A percentile compares a stretch with the other conserved stretches of the same genome.
Evolutionary conservation across 1,284 basidiomycete genomes (phyloP).

Genomic region (Trichosporon inkin): DNA sequence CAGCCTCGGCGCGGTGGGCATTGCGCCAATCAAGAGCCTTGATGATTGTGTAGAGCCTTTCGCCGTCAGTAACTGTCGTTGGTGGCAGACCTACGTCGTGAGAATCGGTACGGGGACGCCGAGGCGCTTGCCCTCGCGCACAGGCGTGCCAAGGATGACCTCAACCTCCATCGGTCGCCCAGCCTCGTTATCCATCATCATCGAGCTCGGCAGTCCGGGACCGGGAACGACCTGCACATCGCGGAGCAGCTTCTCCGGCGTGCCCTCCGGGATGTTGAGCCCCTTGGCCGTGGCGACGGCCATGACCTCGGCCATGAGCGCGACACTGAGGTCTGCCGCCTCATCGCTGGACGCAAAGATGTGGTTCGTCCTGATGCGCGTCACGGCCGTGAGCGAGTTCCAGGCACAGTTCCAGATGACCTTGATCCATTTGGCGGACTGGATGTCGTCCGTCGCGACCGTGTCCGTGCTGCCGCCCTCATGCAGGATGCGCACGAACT

Average conservation of each 20-base stretch:
- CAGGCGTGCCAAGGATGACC: slow-evolving; percentile 50
- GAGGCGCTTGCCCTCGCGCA: slow-evolving; percentile 47
- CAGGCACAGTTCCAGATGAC: slow-evolving; percentile 49
- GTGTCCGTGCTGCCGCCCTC: slow-evolving; percentile 47
- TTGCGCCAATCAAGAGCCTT: slow-evolving; percentile 48
- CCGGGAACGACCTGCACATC: slow-evolving; percentile 40
- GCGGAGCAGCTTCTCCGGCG: slow-evolving; percentile 42
- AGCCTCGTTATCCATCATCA: slow-evolving; percentile 47
- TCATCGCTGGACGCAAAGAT: slow-evolving; percentile 41
- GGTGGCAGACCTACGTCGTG: slow-evolving; percentile 35
- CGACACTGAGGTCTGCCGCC: slow-evolving; percentile 37
- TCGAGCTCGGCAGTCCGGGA: slow-evolving; percentile 43
- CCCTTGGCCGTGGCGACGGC: slow-evolving; percentile 50
- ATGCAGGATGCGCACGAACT: slow-evolving; percentile 41
- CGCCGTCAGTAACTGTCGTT: slow-evolving; percentile 10
- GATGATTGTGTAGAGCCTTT: slow-evolving; percentile 43
- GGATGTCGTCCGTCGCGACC: slow-evolving; percentile 50
- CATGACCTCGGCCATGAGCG: slow-evolving; percentile 47
- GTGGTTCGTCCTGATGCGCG: slow-evolving; percentile 43
- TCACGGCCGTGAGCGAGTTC: slow-evolving; percentile 47
- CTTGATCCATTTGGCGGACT: slow-evolving; percentile 54
- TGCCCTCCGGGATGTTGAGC: slow-evolving; percentile 43
- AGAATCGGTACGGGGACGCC: slow-evolving; percentile 47
- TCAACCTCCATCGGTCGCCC: slow-evolving; percentile 41
- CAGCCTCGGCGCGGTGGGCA: slow-evolving; percentile 32